phyloP scores from a whole-genome alignment of 164 flowering plant species.

The Liquidambar formosana region DNA sequence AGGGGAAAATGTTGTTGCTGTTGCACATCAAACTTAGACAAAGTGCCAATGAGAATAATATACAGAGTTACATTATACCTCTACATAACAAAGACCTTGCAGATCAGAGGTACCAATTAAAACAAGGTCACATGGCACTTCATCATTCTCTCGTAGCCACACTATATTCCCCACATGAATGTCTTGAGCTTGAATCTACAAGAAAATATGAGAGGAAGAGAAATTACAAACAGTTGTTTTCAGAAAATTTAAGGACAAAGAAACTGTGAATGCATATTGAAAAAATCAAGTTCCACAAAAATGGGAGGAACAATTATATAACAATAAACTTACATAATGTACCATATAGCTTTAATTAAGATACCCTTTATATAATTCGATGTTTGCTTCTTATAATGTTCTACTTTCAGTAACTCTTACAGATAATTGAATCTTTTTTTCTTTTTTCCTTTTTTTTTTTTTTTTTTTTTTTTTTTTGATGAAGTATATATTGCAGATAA shows the following conservation, averaged over 20 bases:
- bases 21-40: background rate
- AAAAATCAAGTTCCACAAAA: background rate
- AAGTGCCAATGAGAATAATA: background rate
- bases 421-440: background rate
- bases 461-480: no score
- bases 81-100: conserved; percentile 87
- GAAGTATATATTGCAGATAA: background rate
- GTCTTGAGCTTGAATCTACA: conserved; percentile 89
- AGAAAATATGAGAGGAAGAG: background rate
- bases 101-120: conserved; percentile 89
- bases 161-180: conserved; percentile 86
- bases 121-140: conserved; percentile 98
- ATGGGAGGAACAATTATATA: background rate
- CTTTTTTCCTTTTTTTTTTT: no score
- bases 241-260: background rate
- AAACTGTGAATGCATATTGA: background rate
- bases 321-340: no score
- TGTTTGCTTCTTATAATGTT: background rate
- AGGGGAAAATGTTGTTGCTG: background rate
- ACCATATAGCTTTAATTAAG: no score
- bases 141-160: conserved; percentile 99
- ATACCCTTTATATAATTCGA: background rate
- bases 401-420: background rate
- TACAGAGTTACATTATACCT: conserved; percentile 48
- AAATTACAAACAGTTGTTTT: background rate